Conservation (phyloP, 495 filamentous ascomycete species). For the Terfezia claveryi region DNA sequence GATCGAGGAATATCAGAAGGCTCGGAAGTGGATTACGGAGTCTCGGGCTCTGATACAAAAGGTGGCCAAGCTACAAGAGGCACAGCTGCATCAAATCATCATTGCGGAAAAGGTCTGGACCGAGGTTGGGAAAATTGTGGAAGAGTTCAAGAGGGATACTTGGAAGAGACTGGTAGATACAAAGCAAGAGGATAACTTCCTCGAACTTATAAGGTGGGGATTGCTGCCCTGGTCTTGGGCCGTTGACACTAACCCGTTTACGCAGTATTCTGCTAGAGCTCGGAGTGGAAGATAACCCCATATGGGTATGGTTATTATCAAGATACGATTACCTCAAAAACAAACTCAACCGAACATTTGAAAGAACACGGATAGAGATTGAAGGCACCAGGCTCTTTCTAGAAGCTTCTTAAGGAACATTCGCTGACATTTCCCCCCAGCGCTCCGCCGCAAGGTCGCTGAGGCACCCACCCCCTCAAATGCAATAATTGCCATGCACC, state of each 20-base stretch:
- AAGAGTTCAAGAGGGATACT: constrained; percentile 64
- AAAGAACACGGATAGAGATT: constrained; percentile 70
- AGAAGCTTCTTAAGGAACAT: neutral
- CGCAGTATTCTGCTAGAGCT: constrained; percentile 55
- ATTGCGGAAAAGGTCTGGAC: constrained; percentile 87
- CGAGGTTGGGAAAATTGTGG: constrained; percentile 66
- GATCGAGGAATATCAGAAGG: constrained; percentile 65
- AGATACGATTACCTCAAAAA: constrained; percentile 70
- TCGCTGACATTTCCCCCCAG: constrained; percentile 13
- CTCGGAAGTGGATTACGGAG: constrained; percentile 50
- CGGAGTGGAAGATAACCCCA: constrained; percentile 84
- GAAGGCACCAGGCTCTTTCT: constrained; percentile 26
- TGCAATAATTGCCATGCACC: constrained; percentile 44
- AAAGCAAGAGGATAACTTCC: constrained; percentile 14
- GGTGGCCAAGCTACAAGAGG: constrained; percentile 36
- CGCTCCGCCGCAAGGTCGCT: constrained; percentile 58
- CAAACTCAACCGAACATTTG: constrained; percentile 54
- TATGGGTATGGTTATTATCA: constrained; percentile 83
- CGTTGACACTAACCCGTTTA: neutral
- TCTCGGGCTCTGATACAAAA: constrained; percentile 41
- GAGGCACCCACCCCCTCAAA: constrained; percentile 46
- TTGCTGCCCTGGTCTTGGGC: constrained; percentile 19
- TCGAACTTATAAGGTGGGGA: constrained; percentile 12
- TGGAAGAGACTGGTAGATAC: constrained; percentile 54
- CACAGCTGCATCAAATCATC: constrained; percentile 61